phyloP scores from a whole-genome alignment of 2,329 filamentous ascomycete genomes.

The Sclerotinia spermophila region DNA sequence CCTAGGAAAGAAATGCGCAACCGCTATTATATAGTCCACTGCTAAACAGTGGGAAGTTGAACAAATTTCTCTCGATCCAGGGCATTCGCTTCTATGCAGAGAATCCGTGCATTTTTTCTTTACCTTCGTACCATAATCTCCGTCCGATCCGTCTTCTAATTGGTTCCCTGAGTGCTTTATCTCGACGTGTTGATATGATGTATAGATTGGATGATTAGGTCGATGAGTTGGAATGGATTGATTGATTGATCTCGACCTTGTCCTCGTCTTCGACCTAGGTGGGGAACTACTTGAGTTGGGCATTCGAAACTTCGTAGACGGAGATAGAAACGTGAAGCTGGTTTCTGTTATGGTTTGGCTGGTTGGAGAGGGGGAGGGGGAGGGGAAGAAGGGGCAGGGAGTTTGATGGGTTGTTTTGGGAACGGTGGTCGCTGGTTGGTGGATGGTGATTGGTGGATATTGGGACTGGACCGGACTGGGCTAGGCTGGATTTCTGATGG shows the following conservation, averaged over 20 bases:
- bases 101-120: not conserved
- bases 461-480: too few species aligned
- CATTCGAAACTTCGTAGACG: rapidly evolving
- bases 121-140: not conserved
- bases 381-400: not conserved
- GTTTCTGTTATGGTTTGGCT: not conserved
- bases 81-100: not conserved
- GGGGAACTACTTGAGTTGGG: not conserved
- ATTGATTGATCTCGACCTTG: not conserved
- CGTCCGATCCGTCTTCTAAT: not conserved
- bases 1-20: not conserved
- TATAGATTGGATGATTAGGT: not conserved
- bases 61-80: not conserved
- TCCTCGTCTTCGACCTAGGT: not conserved
- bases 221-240: not conserved
- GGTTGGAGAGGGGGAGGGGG: not conserved
- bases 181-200: not conserved
- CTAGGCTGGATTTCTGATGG: not conserved
- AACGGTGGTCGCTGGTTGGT: not conserved
- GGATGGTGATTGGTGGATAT: not conserved
- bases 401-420: too few species aligned
- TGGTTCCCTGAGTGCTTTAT: not conserved
- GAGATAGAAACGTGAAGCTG: not conserved
- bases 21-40: too few species aligned
- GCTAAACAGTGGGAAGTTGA: not conserved